These are phyloP conservation scores for Neopestalotiopsis rosae DNA, from an alignment of 2,329 filamentous ascomycete species.

Conservation along the genomic window DNA sequence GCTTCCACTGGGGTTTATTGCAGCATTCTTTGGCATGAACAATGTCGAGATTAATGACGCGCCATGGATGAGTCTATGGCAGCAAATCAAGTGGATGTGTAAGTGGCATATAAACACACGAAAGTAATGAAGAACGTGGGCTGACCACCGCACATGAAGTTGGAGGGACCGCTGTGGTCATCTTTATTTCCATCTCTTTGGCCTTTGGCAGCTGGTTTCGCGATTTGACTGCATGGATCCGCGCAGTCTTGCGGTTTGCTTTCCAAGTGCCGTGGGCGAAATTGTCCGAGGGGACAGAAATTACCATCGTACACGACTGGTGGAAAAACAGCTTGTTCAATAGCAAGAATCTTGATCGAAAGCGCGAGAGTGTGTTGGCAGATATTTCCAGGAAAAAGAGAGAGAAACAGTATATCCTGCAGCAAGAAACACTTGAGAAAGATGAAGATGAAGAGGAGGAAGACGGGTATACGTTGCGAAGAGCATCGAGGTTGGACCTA, in stretches of 20 bases:
- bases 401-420: not conserved
- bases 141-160: conserved; percentile 19
- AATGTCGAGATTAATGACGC: conserved; percentile 29
- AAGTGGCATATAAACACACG: conserved; percentile 15
- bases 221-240: conserved; percentile 8
- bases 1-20: conserved; percentile 43
- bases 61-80: conserved; percentile 22
- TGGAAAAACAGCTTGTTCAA: not conserved
- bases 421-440: too few relatives aligned
- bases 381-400: too few relatives aligned
- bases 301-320: not conserved
- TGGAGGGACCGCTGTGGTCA: conserved; percentile 24
- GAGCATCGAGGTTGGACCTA: too few relatives aligned
- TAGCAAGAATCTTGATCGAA: not conserved
- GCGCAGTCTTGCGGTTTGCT: not conserved
- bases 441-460: too few relatives aligned
- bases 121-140: not conserved
- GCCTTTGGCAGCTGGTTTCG: conserved; percentile 29
- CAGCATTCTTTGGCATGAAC: conserved; percentile 46
- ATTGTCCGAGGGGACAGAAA: not conserved
- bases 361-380: not conserved
- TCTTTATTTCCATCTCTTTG: conserved; percentile 25
- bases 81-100: conserved; percentile 31
- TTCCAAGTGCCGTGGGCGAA: not conserved
- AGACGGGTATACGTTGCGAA: too few relatives aligned